phyloP scores from a whole-genome alignment of 169 alveolate species.

The Neospora caninum region DNA sequence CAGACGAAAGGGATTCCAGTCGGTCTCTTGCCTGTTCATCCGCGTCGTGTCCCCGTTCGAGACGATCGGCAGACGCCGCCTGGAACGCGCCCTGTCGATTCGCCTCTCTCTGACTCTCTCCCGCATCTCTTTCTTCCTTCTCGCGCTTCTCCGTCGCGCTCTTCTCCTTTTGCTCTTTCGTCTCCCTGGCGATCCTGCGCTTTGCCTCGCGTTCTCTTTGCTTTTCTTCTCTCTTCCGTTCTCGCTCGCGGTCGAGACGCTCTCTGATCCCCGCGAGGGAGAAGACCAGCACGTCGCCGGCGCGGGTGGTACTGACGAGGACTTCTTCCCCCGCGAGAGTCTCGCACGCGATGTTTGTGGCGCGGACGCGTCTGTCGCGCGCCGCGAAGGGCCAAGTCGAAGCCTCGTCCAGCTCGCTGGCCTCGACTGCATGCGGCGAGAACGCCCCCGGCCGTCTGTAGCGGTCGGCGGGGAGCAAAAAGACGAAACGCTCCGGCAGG shows the following conservation, averaged over 20 bases:
- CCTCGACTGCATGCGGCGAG: neutral
- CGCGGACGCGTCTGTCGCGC: neutral
- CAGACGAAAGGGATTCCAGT: neutral
- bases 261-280: neutral
- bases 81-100: too few species aligned
- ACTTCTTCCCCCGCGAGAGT: constrained; percentile 32
- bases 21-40: neutral
- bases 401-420: neutral
- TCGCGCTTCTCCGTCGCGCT: neutral
- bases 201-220: neutral
- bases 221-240: neutral
- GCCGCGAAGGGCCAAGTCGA: too few species aligned
- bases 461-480: neutral
- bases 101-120: too few species aligned
- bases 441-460: neutral
- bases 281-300: neutral
- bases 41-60: neutral
- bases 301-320: neutral
- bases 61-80: too few species aligned
- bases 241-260: neutral
- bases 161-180: neutral
- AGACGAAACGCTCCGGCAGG: neutral
- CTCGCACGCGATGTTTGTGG: neutral
- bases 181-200: neutral
- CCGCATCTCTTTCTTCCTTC: too few species aligned